phyloP scores from a whole-genome alignment of 768 basidiomycete species.

The Rhizopogon rudus region DNA sequence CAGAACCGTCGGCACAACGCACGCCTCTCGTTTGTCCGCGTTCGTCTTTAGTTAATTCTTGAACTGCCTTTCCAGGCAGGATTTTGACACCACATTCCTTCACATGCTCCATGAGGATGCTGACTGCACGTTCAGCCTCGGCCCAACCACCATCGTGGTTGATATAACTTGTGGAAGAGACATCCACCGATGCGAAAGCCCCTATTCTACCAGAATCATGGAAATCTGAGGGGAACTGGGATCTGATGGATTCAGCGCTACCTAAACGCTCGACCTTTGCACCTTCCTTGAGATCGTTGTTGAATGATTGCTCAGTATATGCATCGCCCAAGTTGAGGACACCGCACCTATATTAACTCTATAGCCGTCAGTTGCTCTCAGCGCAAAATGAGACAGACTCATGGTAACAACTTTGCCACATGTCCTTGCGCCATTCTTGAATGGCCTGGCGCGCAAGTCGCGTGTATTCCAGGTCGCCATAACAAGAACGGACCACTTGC shows the following conservation, averaged over 20 bases:
- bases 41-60: conserved; percentile 36
- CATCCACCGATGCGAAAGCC: conserved; percentile 14
- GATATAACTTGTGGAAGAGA: conserved; percentile 49
- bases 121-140: conserved; percentile 64
- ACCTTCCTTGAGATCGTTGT: conserved; percentile 60
- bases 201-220: conserved; percentile 11
- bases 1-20: conserved; percentile 50
- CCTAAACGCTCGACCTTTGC: conserved; percentile 35
- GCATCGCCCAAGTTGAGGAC: conserved; percentile 21
- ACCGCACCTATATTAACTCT: conserved; percentile 14
- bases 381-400: conserved; percentile 49
- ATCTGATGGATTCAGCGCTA: conserved; percentile 9
- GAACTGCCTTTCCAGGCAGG: conserved; percentile 51
- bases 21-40: conserved; percentile 53
- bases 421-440: conserved; percentile 60
- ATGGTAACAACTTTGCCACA: conserved; percentile 75
- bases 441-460: conserved; percentile 76
- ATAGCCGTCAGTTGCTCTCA: not conserved
- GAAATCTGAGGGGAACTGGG: conserved; percentile 14
- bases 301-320: conserved; percentile 51
- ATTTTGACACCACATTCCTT: conserved; percentile 56
- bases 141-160: conserved; percentile 87
- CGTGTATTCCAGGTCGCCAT: conserved; percentile 65
- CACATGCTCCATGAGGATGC: conserved; percentile 50
- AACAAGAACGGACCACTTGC: conserved; percentile 71